Conservation (phyloP, 805 yeast genomes). For the Candida tallmaniae region DNA sequence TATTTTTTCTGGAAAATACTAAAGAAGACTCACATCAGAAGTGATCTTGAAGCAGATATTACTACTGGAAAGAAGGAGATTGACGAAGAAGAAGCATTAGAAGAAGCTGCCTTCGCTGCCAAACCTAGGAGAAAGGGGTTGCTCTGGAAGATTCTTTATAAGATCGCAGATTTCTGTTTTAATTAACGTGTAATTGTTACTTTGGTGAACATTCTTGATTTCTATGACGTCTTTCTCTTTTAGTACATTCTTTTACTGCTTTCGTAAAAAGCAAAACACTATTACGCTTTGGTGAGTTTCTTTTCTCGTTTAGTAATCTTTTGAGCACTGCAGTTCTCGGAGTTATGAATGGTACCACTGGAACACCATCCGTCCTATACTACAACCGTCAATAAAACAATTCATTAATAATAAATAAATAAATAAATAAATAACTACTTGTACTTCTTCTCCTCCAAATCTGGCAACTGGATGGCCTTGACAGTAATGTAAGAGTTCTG, state of each 20-base stretch:
- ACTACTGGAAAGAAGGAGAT: conserved; percentile 30
- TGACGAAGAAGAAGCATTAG: conserved; percentile 32
- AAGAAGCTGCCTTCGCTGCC: conserved; percentile 16
- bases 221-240: no score
- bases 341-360: no score
- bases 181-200: no score
- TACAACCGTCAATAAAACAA: background rate
- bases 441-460: conserved; percentile 11
- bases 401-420: conserved; percentile 4
- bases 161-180: conserved; percentile 11
- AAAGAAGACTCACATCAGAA: conserved; percentile 27
- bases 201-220: no score
- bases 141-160: conserved; percentile 16
- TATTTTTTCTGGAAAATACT: conserved; percentile 29
- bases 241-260: no score
- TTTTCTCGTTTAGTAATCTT: no score
- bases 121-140: conserved; percentile 18
- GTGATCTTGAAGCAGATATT: conserved; percentile 28
- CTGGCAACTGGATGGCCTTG: conserved; percentile 42
- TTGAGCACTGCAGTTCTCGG: no score
- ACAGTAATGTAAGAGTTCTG: conserved; percentile 59
- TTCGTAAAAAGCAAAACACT: no score
- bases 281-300: no score
- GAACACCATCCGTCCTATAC: no score
- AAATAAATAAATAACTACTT: conserved; percentile 5